Evolutionary conservation across 192 early-diverging fungal species (phyloP).

Genomic region (Rhizoclosmatium sp.): DNA sequence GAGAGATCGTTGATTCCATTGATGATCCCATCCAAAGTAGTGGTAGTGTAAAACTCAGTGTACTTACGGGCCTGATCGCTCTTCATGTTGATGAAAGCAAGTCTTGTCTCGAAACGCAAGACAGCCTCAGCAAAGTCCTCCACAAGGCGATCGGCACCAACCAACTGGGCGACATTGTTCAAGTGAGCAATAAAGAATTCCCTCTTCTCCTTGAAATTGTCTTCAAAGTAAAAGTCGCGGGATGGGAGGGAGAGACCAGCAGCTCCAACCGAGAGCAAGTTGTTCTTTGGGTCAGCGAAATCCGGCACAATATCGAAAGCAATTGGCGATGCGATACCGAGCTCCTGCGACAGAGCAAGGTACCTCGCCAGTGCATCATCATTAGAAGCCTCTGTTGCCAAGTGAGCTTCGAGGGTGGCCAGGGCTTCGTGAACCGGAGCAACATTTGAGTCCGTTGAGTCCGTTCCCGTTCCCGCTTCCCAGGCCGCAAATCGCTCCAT

Average conservation of each 20-base stretch:
- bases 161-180: background rate
- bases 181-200: conserved; percentile 19
- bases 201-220: conserved; percentile 9
- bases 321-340: background rate
- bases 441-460: background rate
- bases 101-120: conserved; percentile 19
- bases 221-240: conserved; percentile 33
- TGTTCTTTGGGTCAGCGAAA: conserved; percentile 8
- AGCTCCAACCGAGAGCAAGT: background rate
- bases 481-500: conserved; percentile 12
- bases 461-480: background rate
- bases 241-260: conserved; percentile 9
- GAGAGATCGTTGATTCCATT: conserved; percentile 19
- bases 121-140: conserved; percentile 19
- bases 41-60: conserved; percentile 24
- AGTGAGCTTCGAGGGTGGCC: background rate
- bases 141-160: conserved; percentile 9
- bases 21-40: background rate
- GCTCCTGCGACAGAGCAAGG: background rate
- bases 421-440: conserved; percentile 7
- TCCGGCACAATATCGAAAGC: background rate
- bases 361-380: conserved; percentile 1
- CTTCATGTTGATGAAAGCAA: conserved; percentile 16
- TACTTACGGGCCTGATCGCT: background rate
- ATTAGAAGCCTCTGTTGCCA: background rate